phyloP scores from a whole-genome alignment of 345 rosid genomes.

The Pistacia integerrima region DNA sequence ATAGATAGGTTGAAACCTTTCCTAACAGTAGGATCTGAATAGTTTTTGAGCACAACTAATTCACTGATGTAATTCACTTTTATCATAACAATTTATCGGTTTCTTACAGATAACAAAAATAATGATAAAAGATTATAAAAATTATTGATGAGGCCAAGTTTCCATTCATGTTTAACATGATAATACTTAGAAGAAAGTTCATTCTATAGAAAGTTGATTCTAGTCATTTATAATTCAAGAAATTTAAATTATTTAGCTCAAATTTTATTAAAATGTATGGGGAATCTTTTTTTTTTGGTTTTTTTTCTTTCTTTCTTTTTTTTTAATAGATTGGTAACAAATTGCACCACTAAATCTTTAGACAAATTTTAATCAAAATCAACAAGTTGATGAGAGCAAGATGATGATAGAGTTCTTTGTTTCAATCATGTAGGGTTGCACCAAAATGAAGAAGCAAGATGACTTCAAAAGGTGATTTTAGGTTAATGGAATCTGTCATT shows the following conservation, averaged over 20 bases:
- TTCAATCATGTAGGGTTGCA: background rate
- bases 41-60: too few species aligned
- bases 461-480: background rate
- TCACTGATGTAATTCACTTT: too few species aligned
- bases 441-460: background rate
- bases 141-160: background rate
- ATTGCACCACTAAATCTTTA: background rate
- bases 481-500: background rate
- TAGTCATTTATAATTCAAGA: background rate
- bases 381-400: background rate
- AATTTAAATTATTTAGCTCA: background rate
- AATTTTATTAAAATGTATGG: too few species aligned
- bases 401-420: background rate
- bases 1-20: too few species aligned
- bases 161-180: background rate
- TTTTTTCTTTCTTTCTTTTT: too few species aligned
- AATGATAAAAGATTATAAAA: background rate
- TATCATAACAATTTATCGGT: too few species aligned
- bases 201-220: background rate
- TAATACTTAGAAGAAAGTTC: background rate
- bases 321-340: background rate
- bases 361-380: background rate
- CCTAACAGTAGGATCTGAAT: too few species aligned
- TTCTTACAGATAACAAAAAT: too few species aligned
- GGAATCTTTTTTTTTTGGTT: too few species aligned